Percentiles rank a stretch among this genome's conserved stretches.
These are phyloP conservation scores for Musa beccarii DNA, from an alignment of 176 grass and related monocot species.

Conservation along the genomic window DNA sequence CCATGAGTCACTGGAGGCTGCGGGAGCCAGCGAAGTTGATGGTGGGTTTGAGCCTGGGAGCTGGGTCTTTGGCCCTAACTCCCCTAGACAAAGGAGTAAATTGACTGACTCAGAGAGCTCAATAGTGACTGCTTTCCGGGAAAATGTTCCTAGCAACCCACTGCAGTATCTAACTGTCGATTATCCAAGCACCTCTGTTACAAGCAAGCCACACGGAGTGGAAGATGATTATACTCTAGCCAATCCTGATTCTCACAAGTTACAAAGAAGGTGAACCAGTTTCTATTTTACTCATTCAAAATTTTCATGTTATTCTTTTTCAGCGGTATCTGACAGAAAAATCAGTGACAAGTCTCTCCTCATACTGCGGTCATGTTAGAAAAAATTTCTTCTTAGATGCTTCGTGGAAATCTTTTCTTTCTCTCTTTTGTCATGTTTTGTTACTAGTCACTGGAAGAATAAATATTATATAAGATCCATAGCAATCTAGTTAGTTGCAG, in stretches of 20 bases:
- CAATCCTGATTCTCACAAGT: constrained; percentile 56
- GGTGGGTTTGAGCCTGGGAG: constrained; percentile 39
- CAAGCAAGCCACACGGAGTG: not conserved
- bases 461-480: no score
- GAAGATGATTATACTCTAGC: not conserved
- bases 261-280: constrained; percentile 52
- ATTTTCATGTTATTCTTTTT: not conserved
- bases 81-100: constrained; percentile 72
- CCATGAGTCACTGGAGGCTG: constrained; percentile 18
- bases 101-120: constrained; percentile 75
- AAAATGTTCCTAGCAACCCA: constrained; percentile 76
- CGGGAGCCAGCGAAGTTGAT: constrained; percentile 17
- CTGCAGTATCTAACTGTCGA: constrained; percentile 70
- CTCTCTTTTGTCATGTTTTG: no score
- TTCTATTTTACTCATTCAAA: not conserved
- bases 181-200: not conserved
- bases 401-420: not conserved
- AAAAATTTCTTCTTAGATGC: not conserved
- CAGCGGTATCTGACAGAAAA: not conserved
- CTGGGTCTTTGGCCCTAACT: constrained; percentile 91
- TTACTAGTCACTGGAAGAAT: no score
- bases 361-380: not conserved
- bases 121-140: constrained; percentile 70
- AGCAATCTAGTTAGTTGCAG: no score
- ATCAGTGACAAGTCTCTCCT: not conserved